These are phyloP conservation scores for Metroxylon sagu DNA, from an alignment of 176 grass and related monocot genomes.

Conservation along the genomic window DNA sequence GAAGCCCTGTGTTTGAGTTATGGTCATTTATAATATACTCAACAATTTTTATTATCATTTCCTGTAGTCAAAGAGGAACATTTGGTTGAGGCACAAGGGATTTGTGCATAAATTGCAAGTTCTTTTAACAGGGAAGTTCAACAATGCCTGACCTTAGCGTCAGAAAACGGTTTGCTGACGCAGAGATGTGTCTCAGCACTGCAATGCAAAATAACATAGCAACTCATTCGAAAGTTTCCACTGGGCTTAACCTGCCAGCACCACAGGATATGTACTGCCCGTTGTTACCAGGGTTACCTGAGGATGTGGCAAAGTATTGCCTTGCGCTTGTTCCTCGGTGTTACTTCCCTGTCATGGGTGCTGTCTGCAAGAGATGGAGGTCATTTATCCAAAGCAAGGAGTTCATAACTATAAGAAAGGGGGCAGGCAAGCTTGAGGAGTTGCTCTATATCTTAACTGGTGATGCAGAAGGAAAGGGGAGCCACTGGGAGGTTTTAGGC, in stretches of 20 bases:
- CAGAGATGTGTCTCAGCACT: conserved; percentile 6
- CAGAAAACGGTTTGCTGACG: conserved; percentile 7
- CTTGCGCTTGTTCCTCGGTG: conserved; percentile 41
- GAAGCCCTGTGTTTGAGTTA: conserved; percentile 33
- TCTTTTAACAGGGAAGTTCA: conserved; percentile 6
- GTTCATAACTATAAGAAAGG: conserved; percentile 43
- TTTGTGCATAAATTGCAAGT: too few species aligned
- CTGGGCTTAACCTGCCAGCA: conserved; percentile 4
- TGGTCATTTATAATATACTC: conserved; percentile 12
- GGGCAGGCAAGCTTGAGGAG: conserved; percentile 37
- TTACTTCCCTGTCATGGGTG: conserved; percentile 37
- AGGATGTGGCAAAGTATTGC: conserved; percentile 58
- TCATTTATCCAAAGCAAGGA: conserved; percentile 53
- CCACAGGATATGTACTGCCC: conserved; percentile 11
- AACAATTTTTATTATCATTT: conserved; percentile 7
- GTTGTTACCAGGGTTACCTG: conserved; percentile 55
- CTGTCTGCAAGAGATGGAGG: conserved; percentile 70
- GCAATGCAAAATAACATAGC: neutral
- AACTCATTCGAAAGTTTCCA: conserved; percentile 16
- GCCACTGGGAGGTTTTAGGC: conserved; percentile 43
- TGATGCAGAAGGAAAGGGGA: conserved; percentile 23
- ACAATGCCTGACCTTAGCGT: conserved; percentile 22
- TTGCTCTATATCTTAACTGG: conserved; percentile 48
- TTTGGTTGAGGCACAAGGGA: neutral
- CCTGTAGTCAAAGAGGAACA: conserved; percentile 17